Evolutionary conservation across 306 rosid genomes (phyloP).

Genomic region (Chamaecrista fasciculata): DNA sequence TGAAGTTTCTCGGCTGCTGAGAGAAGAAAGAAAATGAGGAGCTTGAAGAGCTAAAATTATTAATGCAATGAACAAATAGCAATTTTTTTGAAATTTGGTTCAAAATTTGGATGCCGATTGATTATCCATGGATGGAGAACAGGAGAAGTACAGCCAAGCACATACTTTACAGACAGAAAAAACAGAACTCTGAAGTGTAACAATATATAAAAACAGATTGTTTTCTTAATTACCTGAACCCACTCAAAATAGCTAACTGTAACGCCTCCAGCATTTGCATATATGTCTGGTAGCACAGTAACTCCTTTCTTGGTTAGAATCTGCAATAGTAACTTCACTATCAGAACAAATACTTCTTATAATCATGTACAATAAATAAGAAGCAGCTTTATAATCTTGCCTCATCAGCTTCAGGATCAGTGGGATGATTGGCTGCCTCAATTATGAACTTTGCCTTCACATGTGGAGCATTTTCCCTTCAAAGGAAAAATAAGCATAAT

Average conservation of each 20-base stretch:
- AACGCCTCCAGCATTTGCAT: conserved; percentile 97
- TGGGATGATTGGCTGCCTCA: conserved; percentile 96
- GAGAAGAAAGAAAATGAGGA: neutral
- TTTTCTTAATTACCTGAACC: conserved; percentile 72
- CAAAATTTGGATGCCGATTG: neutral
- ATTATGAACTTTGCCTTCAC: conserved; percentile 78
- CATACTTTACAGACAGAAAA: neutral
- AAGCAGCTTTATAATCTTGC: conserved; percentile 26
- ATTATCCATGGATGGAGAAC: neutral
- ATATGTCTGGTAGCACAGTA: conserved; percentile 86
- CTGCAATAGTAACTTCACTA: conserved; percentile 36
- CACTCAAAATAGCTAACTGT: conserved; percentile 95
- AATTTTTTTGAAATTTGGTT: neutral
- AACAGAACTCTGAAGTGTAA: neutral
- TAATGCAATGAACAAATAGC: neutral
- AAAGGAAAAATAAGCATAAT: neutral
- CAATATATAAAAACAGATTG: neutral
- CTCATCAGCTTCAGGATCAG: conserved; percentile 98
- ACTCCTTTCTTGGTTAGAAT: conserved; percentile 77
- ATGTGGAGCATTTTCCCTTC: conserved; percentile 80
- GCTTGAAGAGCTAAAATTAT: neutral
- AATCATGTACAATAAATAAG: neutral
- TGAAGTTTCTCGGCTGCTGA: neutral
- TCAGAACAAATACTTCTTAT: neutral
- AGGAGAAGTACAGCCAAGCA: neutral